Percentiles rank a stretch among this genome's conserved stretches.
Conservation (phyloP, 805 yeast species). For the Candida ovalis region DNA sequence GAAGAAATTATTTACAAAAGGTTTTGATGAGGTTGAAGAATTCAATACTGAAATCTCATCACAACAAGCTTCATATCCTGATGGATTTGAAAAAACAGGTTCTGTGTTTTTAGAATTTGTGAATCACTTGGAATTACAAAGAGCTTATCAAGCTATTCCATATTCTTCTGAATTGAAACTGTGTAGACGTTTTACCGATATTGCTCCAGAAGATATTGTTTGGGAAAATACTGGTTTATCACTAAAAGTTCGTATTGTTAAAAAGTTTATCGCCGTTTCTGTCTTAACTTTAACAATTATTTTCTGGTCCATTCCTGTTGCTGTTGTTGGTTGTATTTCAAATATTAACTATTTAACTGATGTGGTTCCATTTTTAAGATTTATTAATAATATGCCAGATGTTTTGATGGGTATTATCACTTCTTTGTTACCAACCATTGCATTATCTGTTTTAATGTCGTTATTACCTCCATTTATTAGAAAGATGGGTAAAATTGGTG, state of each 20-base stretch:
- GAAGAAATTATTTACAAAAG: constrained; percentile 78
- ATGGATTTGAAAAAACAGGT: constrained; percentile 48
- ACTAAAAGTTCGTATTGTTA: constrained; percentile 52
- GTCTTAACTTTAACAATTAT: constrained; percentile 66
- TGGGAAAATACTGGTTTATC: constrained; percentile 74
- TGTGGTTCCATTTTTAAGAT: constrained; percentile 69
- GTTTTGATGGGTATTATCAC: constrained; percentile 79
- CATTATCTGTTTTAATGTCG: constrained; percentile 79
- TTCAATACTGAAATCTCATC: constrained; percentile 61
- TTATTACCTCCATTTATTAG: constrained; percentile 82
- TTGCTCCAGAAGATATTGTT: constrained; percentile 76
- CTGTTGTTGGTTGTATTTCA: constrained; percentile 93
- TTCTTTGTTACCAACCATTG: constrained; percentile 78
- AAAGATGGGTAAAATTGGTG: constrained; percentile 69
- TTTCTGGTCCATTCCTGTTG: constrained; percentile 96
- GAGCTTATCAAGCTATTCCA: constrained; percentile 80
- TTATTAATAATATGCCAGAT: constrained; percentile 70
- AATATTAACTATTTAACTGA: constrained; percentile 73
- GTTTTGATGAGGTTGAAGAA: constrained; percentile 61
- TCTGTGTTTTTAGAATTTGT: constrained; percentile 81
- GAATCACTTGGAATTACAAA: constrained; percentile 82
- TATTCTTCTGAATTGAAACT: constrained; percentile 42
- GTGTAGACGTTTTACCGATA: constrained; percentile 53
- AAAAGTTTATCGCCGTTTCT: constrained; percentile 56
- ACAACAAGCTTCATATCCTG: constrained; percentile 49